Evolutionary conservation across 1,284 basidiomycete species (phyloP).

Genomic region (Ustilago bromivora): DNA sequence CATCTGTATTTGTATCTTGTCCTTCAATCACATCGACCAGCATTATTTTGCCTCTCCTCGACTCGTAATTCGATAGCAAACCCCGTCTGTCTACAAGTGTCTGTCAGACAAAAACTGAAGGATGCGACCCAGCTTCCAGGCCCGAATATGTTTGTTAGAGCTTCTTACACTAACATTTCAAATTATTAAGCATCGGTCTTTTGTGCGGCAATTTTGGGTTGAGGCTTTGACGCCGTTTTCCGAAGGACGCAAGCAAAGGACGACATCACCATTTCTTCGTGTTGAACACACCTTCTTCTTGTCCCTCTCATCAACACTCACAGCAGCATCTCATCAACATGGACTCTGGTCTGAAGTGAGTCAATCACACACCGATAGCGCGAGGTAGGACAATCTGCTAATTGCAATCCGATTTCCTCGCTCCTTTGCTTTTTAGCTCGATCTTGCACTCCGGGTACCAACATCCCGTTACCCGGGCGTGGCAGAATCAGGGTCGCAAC

Average conservation of each 20-base stretch:
- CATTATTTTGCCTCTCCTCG: too few species aligned
- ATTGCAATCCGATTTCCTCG: background rate
- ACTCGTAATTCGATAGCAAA: too few species aligned
- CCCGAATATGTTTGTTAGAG: background rate
- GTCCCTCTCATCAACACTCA: background rate
- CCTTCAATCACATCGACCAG: background rate
- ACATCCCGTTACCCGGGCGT: slow-evolving; percentile 59
- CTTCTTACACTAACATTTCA: background rate
- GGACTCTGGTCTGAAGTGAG: slow-evolving; percentile 51
- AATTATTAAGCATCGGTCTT: slow-evolving; percentile 8
- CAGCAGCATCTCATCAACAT: slow-evolving; percentile 10
- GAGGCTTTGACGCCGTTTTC: slow-evolving; percentile 23
- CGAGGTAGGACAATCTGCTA: background rate
- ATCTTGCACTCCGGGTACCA: slow-evolving; percentile 64
- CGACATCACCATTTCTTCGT: slow-evolving; percentile 20
- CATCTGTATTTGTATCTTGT: slow-evolving; percentile 40
- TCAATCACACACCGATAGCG: background rate
- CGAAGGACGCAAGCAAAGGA: slow-evolving; percentile 17
- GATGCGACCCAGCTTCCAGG: background rate
- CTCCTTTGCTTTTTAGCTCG: slow-evolving; percentile 21
- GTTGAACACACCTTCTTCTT: background rate
- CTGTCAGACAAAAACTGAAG: too few species aligned
- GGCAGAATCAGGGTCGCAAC: slow-evolving; percentile 57
- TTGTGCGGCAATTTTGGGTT: slow-evolving; percentile 13
- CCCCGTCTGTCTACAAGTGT: too few species aligned